Evolutionary conservation across 768 basidiomycete genomes (phyloP), one percentile per base, ranked within the genome.

Genomic region (Zangia roseola): DNA sequence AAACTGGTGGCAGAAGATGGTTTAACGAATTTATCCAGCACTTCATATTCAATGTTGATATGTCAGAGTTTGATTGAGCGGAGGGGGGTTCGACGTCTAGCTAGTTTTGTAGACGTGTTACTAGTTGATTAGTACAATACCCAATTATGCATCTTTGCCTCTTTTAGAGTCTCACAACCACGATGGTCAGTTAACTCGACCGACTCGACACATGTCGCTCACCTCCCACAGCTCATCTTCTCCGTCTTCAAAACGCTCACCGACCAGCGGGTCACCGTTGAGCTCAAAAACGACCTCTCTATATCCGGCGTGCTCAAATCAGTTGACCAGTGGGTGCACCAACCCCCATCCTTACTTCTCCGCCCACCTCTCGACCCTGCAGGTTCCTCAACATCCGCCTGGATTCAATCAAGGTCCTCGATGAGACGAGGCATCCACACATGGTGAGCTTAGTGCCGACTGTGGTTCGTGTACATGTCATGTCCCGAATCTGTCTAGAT

Each of bases 231-330:
- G 93, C 86, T 95, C 59, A 94, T 92, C 57, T 93, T 91, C 75
- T 97, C 94, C 38, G 94, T 98, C 23, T 98, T 99, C 85, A 98
- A 98, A 74, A 98, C 97, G 9, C 83, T 99, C 26, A 97, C 94
- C 10, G 94, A 97, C 71, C 95, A 98, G 65, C 83, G 86, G 62
- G 94, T 98, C 61, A 93, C 91, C 5, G 94, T 97, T 56, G 94
- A 97, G 69, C 84, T 99, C 63, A 99, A 99, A 75, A 99, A 99
- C 73, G 97, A 98, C 70, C 83, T 98, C 45, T 93, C 89, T 17
- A 97, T 99, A 69, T 92, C 89, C 10, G 95, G 95, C 1, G 86
- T 90, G 23, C 72, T 99, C 59, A 97, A 97, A 79, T 97, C 93
- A 26, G 94, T 99, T 43, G 95, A 99, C 76, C 95, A 99, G 95